phyloP scores from a whole-genome alignment of 352 stramenopile genomes.

The Globisporangium orthogonon region DNA sequence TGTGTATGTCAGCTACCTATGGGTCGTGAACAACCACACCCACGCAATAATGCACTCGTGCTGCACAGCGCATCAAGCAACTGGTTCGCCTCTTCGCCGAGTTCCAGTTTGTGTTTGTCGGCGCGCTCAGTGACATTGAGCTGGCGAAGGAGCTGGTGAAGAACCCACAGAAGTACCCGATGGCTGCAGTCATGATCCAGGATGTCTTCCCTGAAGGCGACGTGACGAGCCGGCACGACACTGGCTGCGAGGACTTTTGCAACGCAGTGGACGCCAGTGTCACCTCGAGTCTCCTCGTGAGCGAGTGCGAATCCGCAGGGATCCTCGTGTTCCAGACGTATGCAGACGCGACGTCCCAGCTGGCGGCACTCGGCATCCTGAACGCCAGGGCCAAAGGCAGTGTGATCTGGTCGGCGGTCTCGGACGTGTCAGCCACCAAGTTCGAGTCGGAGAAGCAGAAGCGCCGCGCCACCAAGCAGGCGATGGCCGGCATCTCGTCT shows the following conservation, averaged over 20 bases:
- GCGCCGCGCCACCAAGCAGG: slow-evolving; percentile 10
- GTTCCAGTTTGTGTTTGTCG: slow-evolving; percentile 18
- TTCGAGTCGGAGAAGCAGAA: slow-evolving; percentile 13
- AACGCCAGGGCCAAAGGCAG: slow-evolving; percentile 6
- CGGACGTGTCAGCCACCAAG: slow-evolving; percentile 4
- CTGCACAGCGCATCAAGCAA: slow-evolving; percentile 8
- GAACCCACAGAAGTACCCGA: slow-evolving; percentile 3
- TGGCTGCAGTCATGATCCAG: slow-evolving; percentile 19
- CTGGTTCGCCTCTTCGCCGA: slow-evolving; percentile 15
- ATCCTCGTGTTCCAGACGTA: slow-evolving; percentile 14
- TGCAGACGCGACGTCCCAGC: slow-evolving; percentile 10
- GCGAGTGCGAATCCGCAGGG: slow-evolving; percentile 5
- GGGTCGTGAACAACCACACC: no score
- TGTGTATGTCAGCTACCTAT: neutral
- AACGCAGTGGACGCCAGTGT: neutral
- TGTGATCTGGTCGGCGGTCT: slow-evolving; percentile 9
- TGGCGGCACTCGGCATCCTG: slow-evolving; percentile 5
- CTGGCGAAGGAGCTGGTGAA: slow-evolving; percentile 10
- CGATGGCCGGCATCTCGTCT: slow-evolving; percentile 11
- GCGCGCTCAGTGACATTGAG: slow-evolving; percentile 11
- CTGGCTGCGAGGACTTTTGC: no score
- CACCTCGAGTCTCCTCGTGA: neutral
- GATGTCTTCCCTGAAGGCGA: slow-evolving; percentile 5
- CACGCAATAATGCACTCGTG: neutral
- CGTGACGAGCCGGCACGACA: neutral